Evolutionary conservation across 139 green algal species (phyloP), one percentile per base, ranked within the genome.

Genomic region (Desmodesmus armatus): DNA sequence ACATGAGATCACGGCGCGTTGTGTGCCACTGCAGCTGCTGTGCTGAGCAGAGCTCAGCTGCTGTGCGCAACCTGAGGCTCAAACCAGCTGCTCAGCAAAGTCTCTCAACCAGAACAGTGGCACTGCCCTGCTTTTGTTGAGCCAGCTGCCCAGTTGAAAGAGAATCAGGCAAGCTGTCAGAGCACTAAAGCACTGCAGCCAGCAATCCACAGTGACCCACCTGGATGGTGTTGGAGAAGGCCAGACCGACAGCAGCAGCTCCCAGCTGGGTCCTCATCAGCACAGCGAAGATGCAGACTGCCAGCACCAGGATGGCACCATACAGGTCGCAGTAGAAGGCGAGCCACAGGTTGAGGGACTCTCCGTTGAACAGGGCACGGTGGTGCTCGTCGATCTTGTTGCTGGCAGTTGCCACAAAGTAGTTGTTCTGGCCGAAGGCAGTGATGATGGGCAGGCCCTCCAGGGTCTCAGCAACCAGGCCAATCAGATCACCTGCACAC

Each of bases 151-250:
- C 3, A 5, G 11, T 5, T 23, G 55, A 13, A 33, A 23, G 31
- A 65, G 23, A 65, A 23, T 63, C 53, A 63, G 53, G 53, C 25
- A 3, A 65, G n/a, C n/a, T n/a, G n/a, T n/a, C n/a, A n/a, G n/a
- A n/a, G n/a, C n/a, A n/a, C n/a, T n/a, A n/a, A n/a, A n/a, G n/a
- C n/a, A 69, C 60, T 37, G 60, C 60, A 13, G 7, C 60, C 17
- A 69, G 21, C 60, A 27, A 7, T 69, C 19, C 33, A 27, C 60
- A 69, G n/a, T 43, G 63, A 9, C 71, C 23, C 37, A 79, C 71
- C 71, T 79, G 66, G 72, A 93, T 92, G 87, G 87, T 89, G 81
- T 93, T 90, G 81, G 90, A 93, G 90, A 93, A 93, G 44, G 89
- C 89, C 5, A 93, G 87, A 40, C 89, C 90, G 39, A 93, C 90